Conservation (phyloP, 495 filamentous ascomycete genomes). For the Penicillium waksmanii region DNA sequence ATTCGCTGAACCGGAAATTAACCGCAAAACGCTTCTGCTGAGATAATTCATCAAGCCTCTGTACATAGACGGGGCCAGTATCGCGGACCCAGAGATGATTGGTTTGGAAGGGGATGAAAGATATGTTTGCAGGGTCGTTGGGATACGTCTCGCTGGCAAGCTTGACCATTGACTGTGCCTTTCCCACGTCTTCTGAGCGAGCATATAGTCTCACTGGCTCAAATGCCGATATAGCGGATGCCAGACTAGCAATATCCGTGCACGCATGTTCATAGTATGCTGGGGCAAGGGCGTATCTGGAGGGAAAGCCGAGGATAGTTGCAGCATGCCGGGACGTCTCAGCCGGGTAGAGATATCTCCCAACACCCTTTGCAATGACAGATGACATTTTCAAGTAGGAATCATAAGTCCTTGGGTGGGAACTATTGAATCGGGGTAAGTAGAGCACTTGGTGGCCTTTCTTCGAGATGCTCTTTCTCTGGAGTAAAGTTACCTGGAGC, state of each 20-base stretch:
- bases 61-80: slow-evolving; percentile 33
- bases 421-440: too few relatives aligned
- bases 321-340: slow-evolving; percentile 24
- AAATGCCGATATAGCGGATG: slow-evolving; percentile 25
- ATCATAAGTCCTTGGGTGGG: background rate
- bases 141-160: background rate
- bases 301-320: slow-evolving; percentile 33
- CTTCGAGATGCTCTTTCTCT: background rate
- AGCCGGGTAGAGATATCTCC: slow-evolving; percentile 13
- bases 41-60: slow-evolving; percentile 21
- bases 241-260: slow-evolving; percentile 27
- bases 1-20: slow-evolving; percentile 34
- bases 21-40: slow-evolving; percentile 24
- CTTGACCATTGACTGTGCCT: slow-evolving; percentile 20
- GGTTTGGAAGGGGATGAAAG: slow-evolving; percentile 25
- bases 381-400: slow-evolving; percentile 10
- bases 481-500: background rate
- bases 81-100: slow-evolving; percentile 37
- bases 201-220: slow-evolving; percentile 32
- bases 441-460: too few relatives aligned
- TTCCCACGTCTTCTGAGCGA: slow-evolving; percentile 25
- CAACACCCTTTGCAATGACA: background rate
- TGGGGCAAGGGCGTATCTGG: slow-evolving; percentile 17
- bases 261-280: slow-evolving; percentile 23
- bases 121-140: slow-evolving; percentile 9